These are phyloP conservation scores for Penicillium paradoxum DNA, from an alignment of 495 filamentous ascomycete species.

Conservation along the genomic window DNA sequence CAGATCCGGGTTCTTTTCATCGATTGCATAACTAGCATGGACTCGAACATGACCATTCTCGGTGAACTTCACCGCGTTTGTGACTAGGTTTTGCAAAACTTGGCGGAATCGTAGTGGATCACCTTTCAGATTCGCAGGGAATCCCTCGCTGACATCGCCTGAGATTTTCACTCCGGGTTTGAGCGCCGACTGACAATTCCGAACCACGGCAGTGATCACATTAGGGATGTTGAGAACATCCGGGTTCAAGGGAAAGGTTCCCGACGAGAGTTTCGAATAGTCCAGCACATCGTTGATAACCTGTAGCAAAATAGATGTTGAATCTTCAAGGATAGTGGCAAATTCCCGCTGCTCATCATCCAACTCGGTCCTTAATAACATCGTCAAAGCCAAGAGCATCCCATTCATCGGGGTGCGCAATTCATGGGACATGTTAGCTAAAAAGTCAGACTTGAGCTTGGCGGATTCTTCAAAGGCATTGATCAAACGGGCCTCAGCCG, in stretches of 20 bases:
- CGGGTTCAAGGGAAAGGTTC: conserved; percentile 70
- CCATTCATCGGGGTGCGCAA: conserved; percentile 77
- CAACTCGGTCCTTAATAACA: conserved; percentile 63
- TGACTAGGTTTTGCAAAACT: conserved; percentile 80
- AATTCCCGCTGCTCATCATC: conserved; percentile 66
- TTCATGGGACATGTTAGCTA: conserved; percentile 86
- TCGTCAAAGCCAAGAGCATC: conserved; percentile 69
- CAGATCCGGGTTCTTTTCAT: conserved; percentile 32
- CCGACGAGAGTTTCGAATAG: conserved; percentile 82
- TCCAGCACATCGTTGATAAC: conserved; percentile 90
- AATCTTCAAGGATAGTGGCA: conserved; percentile 73
- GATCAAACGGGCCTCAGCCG: conserved; percentile 53
- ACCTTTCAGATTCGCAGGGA: conserved; percentile 45
- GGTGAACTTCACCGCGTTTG: conserved; percentile 88
- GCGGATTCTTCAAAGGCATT: conserved; percentile 61
- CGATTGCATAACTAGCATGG: conserved; percentile 47
- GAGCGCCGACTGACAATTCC: conserved; percentile 48
- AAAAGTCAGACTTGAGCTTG: conserved; percentile 60
- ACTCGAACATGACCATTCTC: conserved; percentile 62
- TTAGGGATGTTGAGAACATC: conserved; percentile 64
- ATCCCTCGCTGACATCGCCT: conserved; percentile 41
- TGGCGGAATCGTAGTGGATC: conserved; percentile 77
- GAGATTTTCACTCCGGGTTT: conserved; percentile 56
- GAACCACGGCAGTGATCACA: conserved; percentile 50
- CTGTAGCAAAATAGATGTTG: conserved; percentile 73